Conservation (phyloP, 1,284 basidiomycete genomes). For the Moesziomyces antarcticus region DNA sequence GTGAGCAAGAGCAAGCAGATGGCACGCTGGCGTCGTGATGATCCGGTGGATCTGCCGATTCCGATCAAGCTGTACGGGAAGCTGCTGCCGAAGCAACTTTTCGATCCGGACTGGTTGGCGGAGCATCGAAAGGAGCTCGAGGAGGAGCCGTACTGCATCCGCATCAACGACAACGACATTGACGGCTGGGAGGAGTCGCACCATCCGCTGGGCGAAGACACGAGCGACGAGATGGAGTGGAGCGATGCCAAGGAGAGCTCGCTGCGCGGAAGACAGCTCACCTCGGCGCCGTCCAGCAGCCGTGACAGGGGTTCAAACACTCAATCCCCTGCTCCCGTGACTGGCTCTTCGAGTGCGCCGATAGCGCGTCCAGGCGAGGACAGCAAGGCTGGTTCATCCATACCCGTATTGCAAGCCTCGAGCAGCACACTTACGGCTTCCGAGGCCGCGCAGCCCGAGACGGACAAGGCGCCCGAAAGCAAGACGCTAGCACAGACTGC, state of each 20-base stretch:
- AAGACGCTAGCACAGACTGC: background rate
- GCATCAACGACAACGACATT: constrained; percentile 45
- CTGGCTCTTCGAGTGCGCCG: background rate
- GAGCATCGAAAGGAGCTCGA: constrained; percentile 45
- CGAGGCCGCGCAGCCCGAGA: background rate
- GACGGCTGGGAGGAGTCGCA: constrained; percentile 49
- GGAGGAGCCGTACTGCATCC: constrained; percentile 50
- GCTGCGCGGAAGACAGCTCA: constrained; percentile 17
- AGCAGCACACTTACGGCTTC: background rate
- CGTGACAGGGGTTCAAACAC: constrained; percentile 18
- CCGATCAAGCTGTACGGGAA: constrained; percentile 53
- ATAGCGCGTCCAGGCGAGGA: background rate
- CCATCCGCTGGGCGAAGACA: constrained; percentile 51
- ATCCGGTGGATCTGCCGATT: constrained; percentile 50
- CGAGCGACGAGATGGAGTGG: constrained; percentile 56
- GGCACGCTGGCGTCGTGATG: constrained; percentile 50
- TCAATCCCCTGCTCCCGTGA: constrained; percentile 12
- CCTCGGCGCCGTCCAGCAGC: constrained; percentile 1
- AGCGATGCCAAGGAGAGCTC: constrained; percentile 48
- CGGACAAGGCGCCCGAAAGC: background rate
- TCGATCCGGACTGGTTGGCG: constrained; percentile 47
- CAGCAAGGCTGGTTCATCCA: constrained; percentile 13
- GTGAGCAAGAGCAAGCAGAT: constrained; percentile 54
- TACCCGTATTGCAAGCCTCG: background rate
- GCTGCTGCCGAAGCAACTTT: constrained; percentile 40